A percentile compares a stretch with the other conserved stretches of the same genome.
Conservation (phyloP, 164 flowering plant genomes). For the Nymphaea colorata region DNA sequence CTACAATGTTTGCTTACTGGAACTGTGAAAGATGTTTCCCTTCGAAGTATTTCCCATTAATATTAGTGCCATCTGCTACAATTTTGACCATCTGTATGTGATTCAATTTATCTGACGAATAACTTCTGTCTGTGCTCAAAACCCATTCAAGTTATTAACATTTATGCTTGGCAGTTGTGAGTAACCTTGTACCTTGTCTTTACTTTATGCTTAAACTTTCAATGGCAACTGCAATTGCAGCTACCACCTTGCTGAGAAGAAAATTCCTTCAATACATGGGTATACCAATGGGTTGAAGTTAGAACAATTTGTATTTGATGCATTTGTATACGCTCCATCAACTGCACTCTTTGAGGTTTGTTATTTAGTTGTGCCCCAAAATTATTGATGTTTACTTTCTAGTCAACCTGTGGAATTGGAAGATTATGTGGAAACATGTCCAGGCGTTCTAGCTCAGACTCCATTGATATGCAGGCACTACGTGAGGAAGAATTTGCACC, state of each 20-base stretch:
- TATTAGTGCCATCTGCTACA: no score
- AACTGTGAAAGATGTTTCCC: no score
- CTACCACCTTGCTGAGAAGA: slow-evolving; percentile 92
- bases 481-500: slow-evolving; percentile 99
- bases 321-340: slow-evolving; percentile 81
- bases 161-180: no score
- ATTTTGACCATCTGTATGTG: no score
- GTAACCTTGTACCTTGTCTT: no score
- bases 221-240: slow-evolving; percentile 25
- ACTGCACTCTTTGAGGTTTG: slow-evolving; percentile 89
- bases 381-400: neutral
- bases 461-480: slow-evolving; percentile 27
- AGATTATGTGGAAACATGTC: neutral
- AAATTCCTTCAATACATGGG: slow-evolving; percentile 80
- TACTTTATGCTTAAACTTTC: no score
- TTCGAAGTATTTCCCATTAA: no score
- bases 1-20: no score
- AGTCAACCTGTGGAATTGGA: neutral
- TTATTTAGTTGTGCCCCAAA: neutral
- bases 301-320: slow-evolving; percentile 93
- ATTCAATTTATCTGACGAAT: no score
- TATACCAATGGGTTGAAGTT: slow-evolving; percentile 61
- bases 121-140: no score
- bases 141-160: no score
- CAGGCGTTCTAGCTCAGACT: no score